Evolutionary conservation across 2,329 filamentous ascomycete species (phyloP).

Genomic region (Aspergillus sp.): DNA sequence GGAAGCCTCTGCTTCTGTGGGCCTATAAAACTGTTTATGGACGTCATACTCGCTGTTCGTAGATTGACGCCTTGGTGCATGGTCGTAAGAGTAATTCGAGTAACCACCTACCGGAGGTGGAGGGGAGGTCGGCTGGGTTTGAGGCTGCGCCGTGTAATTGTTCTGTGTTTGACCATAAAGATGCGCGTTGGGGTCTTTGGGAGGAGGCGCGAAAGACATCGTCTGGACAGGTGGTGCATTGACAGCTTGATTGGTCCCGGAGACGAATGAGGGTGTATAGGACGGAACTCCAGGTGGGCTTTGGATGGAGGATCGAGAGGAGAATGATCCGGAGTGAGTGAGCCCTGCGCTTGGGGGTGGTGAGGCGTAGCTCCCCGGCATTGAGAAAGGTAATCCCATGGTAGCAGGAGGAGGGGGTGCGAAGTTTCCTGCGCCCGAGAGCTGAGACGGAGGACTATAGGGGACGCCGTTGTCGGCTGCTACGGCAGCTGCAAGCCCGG

Average conservation of each 20-base stretch:
- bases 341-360: slow-evolving; percentile 38
- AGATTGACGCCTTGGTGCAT: slow-evolving; percentile 23
- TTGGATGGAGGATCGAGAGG: slow-evolving; percentile 23
- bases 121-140: slow-evolving; percentile 15
- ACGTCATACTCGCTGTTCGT: slow-evolving; percentile 40
- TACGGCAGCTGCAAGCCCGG: slow-evolving; percentile 44
- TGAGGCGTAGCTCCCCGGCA: slow-evolving; percentile 31
- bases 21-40: slow-evolving; percentile 48
- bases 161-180: slow-evolving; percentile 33
- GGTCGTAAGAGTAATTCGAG: slow-evolving; percentile 44
- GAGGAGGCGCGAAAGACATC: slow-evolving; percentile 34
- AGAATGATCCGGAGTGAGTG: slow-evolving; percentile 24
- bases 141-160: slow-evolving; percentile 21
- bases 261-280: slow-evolving; percentile 26
- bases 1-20: slow-evolving; percentile 43
- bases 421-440: slow-evolving; percentile 19
- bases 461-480: slow-evolving; percentile 37
- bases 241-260: slow-evolving; percentile 9
- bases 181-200: slow-evolving; percentile 36
- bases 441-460: slow-evolving; percentile 32
- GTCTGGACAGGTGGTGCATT: slow-evolving; percentile 11
- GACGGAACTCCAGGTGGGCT: slow-evolving; percentile 27
- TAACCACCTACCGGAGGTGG: slow-evolving; percentile 36
- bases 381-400: slow-evolving; percentile 23
- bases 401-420: slow-evolving; percentile 23